A percentile compares a stretch with the other conserved stretches of the same genome.
Conservation (phyloP, 208 protist species). For the Crithidia expoeki region DNA sequence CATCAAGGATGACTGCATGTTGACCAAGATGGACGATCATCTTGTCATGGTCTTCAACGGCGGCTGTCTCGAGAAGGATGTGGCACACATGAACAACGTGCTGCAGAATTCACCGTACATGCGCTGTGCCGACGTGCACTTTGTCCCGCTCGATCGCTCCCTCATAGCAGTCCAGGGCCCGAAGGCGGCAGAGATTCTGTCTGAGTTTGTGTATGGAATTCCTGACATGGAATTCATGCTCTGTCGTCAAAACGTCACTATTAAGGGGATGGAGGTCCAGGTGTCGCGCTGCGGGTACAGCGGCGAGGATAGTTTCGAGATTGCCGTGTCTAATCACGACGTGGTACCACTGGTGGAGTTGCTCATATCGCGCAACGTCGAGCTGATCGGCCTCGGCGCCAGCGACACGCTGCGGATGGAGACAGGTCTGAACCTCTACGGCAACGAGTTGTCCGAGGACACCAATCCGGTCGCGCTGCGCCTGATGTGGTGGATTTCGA, state of each 20-base stretch:
- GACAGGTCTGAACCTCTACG: constrained; percentile 98
- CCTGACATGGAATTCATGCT: constrained; percentile 88
- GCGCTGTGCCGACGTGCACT: constrained; percentile 72
- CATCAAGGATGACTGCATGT: constrained; percentile 96
- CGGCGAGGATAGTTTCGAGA: constrained; percentile 99
- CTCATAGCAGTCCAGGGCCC: constrained; percentile 96
- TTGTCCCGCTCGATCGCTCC: constrained; percentile 80
- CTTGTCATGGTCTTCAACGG: constrained; percentile 96
- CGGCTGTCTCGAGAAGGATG: constrained; percentile 94
- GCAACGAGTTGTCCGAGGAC: constrained; percentile 95
- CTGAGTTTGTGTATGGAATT: constrained; percentile 35
- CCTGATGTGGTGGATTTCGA: constrained; percentile 96
- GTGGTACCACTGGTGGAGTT: constrained; percentile 55
- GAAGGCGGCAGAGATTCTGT: constrained; percentile 56
- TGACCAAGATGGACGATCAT: constrained; percentile 87
- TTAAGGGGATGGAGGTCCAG: constrained; percentile 54
- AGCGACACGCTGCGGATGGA: constrained; percentile 97
- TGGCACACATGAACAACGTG: constrained; percentile 73
- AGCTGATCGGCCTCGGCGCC: constrained; percentile 92
- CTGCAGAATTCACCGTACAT: constrained; percentile 39
- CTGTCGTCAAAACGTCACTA: constrained; percentile 35
- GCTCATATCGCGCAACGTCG: constrained; percentile 49
- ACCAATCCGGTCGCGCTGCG: constrained; percentile 94
- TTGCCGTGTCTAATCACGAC: constrained; percentile 64
- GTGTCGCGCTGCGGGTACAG: constrained; percentile 97